Evolutionary conservation across 768 basidiomycete species (phyloP).

Genomic region (Phylloporus scabripes): DNA sequence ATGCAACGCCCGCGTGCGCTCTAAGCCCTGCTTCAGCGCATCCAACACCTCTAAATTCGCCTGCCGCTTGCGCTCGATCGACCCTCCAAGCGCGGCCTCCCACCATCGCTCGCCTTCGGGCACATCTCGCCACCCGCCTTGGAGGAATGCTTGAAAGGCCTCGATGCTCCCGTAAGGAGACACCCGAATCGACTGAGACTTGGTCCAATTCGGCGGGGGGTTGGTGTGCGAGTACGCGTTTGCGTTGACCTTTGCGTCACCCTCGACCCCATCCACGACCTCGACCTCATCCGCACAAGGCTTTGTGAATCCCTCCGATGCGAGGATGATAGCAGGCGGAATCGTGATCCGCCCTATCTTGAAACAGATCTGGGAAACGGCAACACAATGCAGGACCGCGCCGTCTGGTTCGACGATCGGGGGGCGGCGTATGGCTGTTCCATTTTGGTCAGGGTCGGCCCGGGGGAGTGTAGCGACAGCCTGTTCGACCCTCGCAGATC

Average conservation of each 20-base stretch:
- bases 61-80: slow-evolving; percentile 36
- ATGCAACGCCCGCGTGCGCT: slow-evolving; percentile 12
- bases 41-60: slow-evolving; percentile 24
- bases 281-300: slow-evolving; percentile 7
- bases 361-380: slow-evolving; percentile 60
- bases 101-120: slow-evolving; percentile 62
- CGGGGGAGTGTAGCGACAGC: slow-evolving; percentile 10
- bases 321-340: slow-evolving; percentile 60
- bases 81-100: slow-evolving; percentile 52
- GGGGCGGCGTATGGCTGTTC: neutral
- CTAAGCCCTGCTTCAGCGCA: slow-evolving; percentile 20
- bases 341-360: slow-evolving; percentile 69
- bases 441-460: neutral
- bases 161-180: slow-evolving; percentile 19
- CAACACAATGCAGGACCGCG: slow-evolving; percentile 54
- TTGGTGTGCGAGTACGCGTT: slow-evolving; percentile 29
- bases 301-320: slow-evolving; percentile 49
- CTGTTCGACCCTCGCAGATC: slow-evolving; percentile 10
- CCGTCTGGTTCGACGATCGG: slow-evolving; percentile 40
- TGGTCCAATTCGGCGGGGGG: slow-evolving; percentile 26
- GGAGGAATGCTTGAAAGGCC: slow-evolving; percentile 38
- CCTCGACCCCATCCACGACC: neutral
- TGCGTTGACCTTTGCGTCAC: neutral
- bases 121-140: slow-evolving; percentile 57
- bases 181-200: slow-evolving; percentile 21